phyloP scores from a whole-genome alignment of 2,329 filamentous ascomycete species.

The Verticillium klebahnii region DNA sequence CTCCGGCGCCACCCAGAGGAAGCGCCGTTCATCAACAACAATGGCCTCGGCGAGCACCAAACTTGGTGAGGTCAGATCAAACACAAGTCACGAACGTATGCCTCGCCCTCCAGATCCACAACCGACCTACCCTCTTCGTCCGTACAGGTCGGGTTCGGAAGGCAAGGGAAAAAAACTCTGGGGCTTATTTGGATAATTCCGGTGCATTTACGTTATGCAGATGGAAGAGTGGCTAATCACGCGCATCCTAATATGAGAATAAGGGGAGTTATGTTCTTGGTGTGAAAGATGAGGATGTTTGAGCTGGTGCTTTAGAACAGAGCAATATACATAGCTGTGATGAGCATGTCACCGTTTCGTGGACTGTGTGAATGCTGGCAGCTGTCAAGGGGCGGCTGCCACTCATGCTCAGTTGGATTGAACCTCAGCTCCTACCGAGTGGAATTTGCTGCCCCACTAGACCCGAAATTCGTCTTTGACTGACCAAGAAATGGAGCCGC shows the following conservation, averaged over 20 bases:
- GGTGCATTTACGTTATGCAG: background rate
- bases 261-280: no score
- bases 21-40: slow-evolving; percentile 24
- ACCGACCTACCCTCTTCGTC: slow-evolving; percentile 10
- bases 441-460: background rate
- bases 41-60: slow-evolving; percentile 40
- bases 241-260: no score
- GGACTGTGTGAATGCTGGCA: background rate
- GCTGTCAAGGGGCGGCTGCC: background rate
- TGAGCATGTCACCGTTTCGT: no score
- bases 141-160: background rate
- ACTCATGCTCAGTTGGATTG: background rate
- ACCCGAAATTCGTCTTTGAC: background rate
- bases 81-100: background rate
- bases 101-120: background rate
- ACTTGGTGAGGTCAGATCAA: slow-evolving; percentile 31
- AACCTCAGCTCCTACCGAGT: background rate
- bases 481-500: background rate
- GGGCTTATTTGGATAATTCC: slow-evolving; percentile 3
- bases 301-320: no score
- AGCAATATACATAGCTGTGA: no score
- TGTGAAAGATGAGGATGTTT: no score
- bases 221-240: no score
- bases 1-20: slow-evolving; percentile 1
- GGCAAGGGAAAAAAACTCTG: slow-evolving; percentile 6